Conservation (phyloP, 331 rosid species). For the Prunus yedoensis region DNA sequence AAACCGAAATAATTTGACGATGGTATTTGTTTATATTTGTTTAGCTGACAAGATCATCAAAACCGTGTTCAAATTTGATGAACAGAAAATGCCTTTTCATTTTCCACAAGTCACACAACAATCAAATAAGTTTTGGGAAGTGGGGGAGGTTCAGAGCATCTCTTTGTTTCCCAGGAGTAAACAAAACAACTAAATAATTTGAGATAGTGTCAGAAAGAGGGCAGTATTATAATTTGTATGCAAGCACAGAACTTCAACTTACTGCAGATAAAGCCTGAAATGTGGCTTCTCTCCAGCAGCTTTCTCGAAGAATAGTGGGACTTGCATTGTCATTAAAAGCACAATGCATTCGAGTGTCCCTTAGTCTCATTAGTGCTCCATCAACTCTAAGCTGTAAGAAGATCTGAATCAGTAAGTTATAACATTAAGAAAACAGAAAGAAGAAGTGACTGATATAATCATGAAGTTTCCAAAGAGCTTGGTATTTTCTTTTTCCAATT, state of each 20-base stretch:
- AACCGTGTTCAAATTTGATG: background rate
- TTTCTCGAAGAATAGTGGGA: slow-evolving; percentile 80
- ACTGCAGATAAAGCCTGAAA: slow-evolving; percentile 78
- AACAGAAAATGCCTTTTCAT: background rate
- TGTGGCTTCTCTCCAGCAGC: slow-evolving; percentile 95
- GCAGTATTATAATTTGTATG: background rate
- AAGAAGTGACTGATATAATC: background rate
- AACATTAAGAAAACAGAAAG: background rate
- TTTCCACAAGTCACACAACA: background rate
- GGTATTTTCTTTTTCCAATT: background rate
- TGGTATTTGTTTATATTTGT: background rate
- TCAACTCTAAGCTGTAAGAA: slow-evolving; percentile 91
- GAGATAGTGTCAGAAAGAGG: background rate
- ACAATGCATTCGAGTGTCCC: slow-evolving; percentile 96
- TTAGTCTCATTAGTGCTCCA: slow-evolving; percentile 87
- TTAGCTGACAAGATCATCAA: background rate
- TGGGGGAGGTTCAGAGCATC: background rate
- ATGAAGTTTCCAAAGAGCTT: background rate
- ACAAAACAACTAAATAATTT: background rate
- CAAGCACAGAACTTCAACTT: slow-evolving; percentile 38
- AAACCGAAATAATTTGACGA: background rate
- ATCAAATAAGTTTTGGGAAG: background rate
- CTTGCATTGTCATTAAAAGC: slow-evolving; percentile 51
- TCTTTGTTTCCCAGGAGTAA: background rate
- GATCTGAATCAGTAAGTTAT: slow-evolving; percentile 14